Conservation (phyloP, 257 asterid genomes). For the Solanum lycopersicoides region DNA sequence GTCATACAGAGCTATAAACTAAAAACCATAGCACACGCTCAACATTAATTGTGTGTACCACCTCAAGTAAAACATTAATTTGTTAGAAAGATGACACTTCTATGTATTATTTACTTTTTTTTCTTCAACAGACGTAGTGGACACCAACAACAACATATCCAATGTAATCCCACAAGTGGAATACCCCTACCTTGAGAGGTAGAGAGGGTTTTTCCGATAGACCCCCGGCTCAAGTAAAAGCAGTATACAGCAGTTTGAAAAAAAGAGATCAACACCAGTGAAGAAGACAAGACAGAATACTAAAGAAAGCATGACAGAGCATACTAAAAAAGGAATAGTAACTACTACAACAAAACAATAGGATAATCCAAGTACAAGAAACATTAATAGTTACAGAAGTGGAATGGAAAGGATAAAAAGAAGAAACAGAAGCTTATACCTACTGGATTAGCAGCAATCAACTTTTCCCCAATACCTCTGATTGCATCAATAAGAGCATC, state of each 20-base stretch:
- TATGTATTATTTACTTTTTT: not conserved
- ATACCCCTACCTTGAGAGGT: not conserved
- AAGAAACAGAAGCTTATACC: slow-evolving; percentile 24
- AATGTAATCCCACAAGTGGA: not conserved
- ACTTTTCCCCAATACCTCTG: slow-evolving; percentile 72
- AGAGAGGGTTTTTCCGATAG: no score
- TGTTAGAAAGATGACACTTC: not conserved
- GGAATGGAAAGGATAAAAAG: not conserved
- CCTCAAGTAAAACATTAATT: not conserved
- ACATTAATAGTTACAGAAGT: not conserved
- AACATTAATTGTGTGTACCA: not conserved
- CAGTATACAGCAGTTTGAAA: not conserved
- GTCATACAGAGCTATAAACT: not conserved
- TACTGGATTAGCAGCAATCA: slow-evolving; percentile 81
- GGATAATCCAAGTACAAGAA: not conserved
- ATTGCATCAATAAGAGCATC: slow-evolving; percentile 81
- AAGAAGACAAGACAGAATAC: not conserved
- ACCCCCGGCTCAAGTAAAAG: not conserved
- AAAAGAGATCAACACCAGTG: not conserved
- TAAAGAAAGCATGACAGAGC: not conserved
- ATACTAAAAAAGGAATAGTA: not conserved
- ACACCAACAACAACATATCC: not conserved
- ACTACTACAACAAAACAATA: not conserved
- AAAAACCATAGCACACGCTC: not conserved
- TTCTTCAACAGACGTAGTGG: not conserved